Evolutionary conservation across 2,329 filamentous ascomycete genomes (phyloP), one percentile per base, ranked within the genome.

Genomic region (Trichoderma breve): DNA sequence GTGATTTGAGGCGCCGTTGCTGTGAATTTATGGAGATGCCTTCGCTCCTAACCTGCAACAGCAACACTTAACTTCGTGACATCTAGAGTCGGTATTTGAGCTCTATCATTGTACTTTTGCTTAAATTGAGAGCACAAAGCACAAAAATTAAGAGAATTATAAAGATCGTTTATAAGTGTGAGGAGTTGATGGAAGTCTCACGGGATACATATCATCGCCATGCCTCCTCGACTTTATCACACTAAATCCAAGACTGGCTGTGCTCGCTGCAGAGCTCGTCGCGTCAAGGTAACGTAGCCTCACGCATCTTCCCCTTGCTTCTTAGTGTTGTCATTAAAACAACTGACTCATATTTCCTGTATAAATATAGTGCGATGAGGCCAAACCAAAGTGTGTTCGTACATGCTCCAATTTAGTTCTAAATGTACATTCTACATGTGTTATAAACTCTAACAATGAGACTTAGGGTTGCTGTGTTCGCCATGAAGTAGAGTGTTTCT

Each of bases 301-400:
- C 1, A 21, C 1, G 1, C 4, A 0, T 11, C 9, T 21, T 6
- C 9, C 0, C 0, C 43, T 21, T 47, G 5, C 4, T n/a, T n/a
- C 15, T 18, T 2, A 8, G 5, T 4, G 2, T 43, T 43, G 15
- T 4, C 7, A 2, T 5, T 2, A 4, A 47, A 12, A 6, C n/a
- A 51, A 2, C 9, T 21, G n/a, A 21, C n/a, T 4, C n/a, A 6
- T 12, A 51, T 6, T 51, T 4, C 3, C 4, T 51, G n/a, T 51
- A 51, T 51, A 6, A 11, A 51, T 18, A 6, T 9, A 51, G 43
- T 51, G 43, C n/a, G 43, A 51, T 21, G 43, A 47, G n/a, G 43
- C n/a, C 9, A 51, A 51, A 51, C 43, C 43, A n/a, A 51, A 51
- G 18, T 51, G 43, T 21, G 43, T 51, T 51, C 43, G 43, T 51